Conservation (phyloP, 768 basidiomycete genomes). For the Fomitopsis pulvina region DNA sequence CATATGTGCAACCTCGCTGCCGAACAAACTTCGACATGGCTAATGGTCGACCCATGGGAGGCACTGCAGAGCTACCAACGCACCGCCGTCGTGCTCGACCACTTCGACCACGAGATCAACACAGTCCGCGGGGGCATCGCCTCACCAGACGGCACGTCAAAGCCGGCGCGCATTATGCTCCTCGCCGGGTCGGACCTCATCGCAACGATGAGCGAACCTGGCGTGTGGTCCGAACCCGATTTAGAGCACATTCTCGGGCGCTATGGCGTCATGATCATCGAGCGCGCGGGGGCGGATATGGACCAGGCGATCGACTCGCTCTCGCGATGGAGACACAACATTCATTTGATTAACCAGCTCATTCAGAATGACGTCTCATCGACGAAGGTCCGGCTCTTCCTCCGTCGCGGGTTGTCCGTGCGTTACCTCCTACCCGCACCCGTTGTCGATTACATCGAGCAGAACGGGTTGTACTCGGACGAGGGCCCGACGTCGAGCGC, state of each 20-base stretch:
- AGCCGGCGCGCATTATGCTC: slow-evolving; percentile 81
- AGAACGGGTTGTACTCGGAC: slow-evolving; percentile 70
- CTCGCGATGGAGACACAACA: slow-evolving; percentile 75
- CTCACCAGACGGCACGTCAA: slow-evolving; percentile 67
- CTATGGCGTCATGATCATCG: slow-evolving; percentile 92
- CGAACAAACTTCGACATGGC: slow-evolving; percentile 85
- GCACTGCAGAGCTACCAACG: slow-evolving; percentile 92
- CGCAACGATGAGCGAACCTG: slow-evolving; percentile 96
- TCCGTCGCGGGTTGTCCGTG: slow-evolving; percentile 73
- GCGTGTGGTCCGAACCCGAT: slow-evolving; percentile 94
- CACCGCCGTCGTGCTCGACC: slow-evolving; percentile 95
- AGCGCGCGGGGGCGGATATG: slow-evolving; percentile 91
- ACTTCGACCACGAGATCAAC: slow-evolving; percentile 95
- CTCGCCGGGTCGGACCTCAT: slow-evolving; percentile 98
- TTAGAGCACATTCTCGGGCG: slow-evolving; percentile 93
- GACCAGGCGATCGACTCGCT: slow-evolving; percentile 72
- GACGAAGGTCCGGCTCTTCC: slow-evolving; percentile 82
- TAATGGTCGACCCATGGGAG: slow-evolving; percentile 99
- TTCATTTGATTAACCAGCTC: slow-evolving; percentile 86
- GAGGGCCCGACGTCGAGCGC: slow-evolving; percentile 36
- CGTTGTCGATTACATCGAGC: slow-evolving; percentile 93
- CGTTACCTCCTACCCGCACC: slow-evolving; percentile 87
- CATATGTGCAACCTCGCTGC: slow-evolving; percentile 87
- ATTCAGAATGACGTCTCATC: slow-evolving; percentile 98
- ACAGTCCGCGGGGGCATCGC: slow-evolving; percentile 71